Evolutionary conservation across 495 filamentous ascomycete species (phyloP), one percentile per base, ranked within the genome.

Genomic region (Sordaria brevicollis): DNA sequence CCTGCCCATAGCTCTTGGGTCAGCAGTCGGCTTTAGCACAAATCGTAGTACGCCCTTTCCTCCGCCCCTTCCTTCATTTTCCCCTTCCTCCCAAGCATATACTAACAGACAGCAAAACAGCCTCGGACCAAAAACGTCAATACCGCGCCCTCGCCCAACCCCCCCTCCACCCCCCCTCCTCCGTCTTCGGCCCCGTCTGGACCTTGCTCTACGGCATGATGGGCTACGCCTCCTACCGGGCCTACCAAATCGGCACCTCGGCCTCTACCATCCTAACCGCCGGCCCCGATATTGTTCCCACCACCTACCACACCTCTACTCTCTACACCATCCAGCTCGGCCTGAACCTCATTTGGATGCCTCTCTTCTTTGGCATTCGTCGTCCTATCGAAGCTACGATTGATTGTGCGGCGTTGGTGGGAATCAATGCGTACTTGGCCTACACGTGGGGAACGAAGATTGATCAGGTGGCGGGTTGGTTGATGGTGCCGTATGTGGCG

Each of bases 271-370:
- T 49, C 7, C 33, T n/a, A n/a, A n/a, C n/a, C n/a, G n/a, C n/a
- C n/a, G n/a, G n/a, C 29, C 3, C 19, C 0, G 11, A 19, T 13
- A 65, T 78, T 37, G 39, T 57, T 0, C 5, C 70, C 2, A 72
- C 76, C 21, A 78, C 79, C 67, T 76, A 87, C 79, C 87, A 90
- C 75, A 88, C 89, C 65, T 85, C 88, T 39, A 91, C 89, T 0
- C 84, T 96, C 17, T 97, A 96, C 83, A 91, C 90, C 6, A 86
- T 90, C 62, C 94, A 97, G 76, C 89, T 97, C 9, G 90, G 83
- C 21, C 80, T 97, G 15, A 97, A 97, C 77, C 81, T 95, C 21
- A 77, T 90, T 65, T 98, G 92, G 93, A 97, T 95, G 92, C 94
- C 94, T 2, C 86, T 97, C 9, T 98, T 97, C 85, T 97, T 96